Base-by-base conservation (phyloP, 768 basidiomycete species). In the Rhodotorula diobovata region DNA sequence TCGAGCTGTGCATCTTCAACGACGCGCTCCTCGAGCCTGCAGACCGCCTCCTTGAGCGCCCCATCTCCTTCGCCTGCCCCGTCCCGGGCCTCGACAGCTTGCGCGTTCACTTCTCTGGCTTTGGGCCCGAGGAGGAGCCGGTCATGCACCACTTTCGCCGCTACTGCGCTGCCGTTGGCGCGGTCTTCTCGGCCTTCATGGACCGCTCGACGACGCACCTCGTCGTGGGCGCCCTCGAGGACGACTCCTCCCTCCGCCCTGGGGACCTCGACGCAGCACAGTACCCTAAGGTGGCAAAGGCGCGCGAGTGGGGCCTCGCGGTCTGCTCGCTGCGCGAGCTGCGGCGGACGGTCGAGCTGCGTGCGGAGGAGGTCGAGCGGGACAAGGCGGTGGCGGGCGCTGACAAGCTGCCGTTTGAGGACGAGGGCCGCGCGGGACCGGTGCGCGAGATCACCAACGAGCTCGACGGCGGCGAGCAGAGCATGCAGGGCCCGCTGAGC, bases 1-100 rank as follows among this genome's bases (percentile, higher is more conserved):
- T 73, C 65, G 72, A 73, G 54, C 43, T 60, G 23, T 73, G 72
- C 65, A 37, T 73, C 30, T 67, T 58, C 45, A 43, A 16, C n/a
- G 68, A 63, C 20, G 9, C 7, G 21, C 34, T 67, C 30, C n/a
- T 63, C 25, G n/a, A 20, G 0, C 48, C 50, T 14, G 35, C 16
- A 14, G 68, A 70, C n/a, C 57, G 61, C 9, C n/a, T 73, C 3
- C 65, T 73, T 35, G 68, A 67, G 34, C 30, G 68, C 1, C 72
- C 72, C 6, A 32, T 73, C 2, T 51, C 72, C 0, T 73, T 60
- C 45, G 10, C 30, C 21, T 63, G 65, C 23, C 72, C 72, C 20
- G 65, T 73, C 18, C 37, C 50, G 0, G 62, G 48, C 11, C 39
- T 63, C 43, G 51, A 66, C 10, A 25, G 25, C 34, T 10, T 73